phyloP scores from a whole-genome alignment of 2,329 filamentous ascomycete species.

The Talaromyces sp. region DNA sequence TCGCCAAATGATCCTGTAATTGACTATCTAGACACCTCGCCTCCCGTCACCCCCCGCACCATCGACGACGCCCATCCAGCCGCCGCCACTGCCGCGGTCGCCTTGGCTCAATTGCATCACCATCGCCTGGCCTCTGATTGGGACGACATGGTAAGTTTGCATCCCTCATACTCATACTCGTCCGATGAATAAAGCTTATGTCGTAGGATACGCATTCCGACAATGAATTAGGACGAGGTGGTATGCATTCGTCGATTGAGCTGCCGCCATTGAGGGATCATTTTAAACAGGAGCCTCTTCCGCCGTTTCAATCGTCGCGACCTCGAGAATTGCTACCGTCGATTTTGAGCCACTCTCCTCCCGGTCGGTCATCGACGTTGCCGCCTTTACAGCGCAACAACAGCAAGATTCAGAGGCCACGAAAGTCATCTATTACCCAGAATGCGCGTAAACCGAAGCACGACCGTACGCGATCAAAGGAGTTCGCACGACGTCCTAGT shows the following conservation, averaged over 20 bases:
- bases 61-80: constrained; percentile 66
- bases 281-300: constrained; percentile 71
- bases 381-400: constrained; percentile 68
- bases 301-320: constrained; percentile 58
- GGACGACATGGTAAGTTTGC: constrained; percentile 68
- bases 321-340: constrained; percentile 77
- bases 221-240: constrained; percentile 61
- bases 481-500: constrained; percentile 68
- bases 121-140: constrained; percentile 73
- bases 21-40: constrained; percentile 62
- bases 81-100: constrained; percentile 77
- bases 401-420: constrained; percentile 66
- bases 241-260: constrained; percentile 65
- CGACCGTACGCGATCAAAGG: constrained; percentile 74
- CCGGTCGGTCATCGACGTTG: constrained; percentile 81
- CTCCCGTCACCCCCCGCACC: constrained; percentile 65
- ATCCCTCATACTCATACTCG: background rate
- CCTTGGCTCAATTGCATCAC: constrained; percentile 78
- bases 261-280: constrained; percentile 66
- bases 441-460: constrained; percentile 72
- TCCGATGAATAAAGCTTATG: background rate
- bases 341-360: constrained; percentile 72
- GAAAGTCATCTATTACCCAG: constrained; percentile 84
- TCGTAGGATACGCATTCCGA: constrained; percentile 69
- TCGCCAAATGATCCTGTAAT: background rate